Conservation (phyloP, 257 asterid genomes). For the Anisodus acutangulus region DNA sequence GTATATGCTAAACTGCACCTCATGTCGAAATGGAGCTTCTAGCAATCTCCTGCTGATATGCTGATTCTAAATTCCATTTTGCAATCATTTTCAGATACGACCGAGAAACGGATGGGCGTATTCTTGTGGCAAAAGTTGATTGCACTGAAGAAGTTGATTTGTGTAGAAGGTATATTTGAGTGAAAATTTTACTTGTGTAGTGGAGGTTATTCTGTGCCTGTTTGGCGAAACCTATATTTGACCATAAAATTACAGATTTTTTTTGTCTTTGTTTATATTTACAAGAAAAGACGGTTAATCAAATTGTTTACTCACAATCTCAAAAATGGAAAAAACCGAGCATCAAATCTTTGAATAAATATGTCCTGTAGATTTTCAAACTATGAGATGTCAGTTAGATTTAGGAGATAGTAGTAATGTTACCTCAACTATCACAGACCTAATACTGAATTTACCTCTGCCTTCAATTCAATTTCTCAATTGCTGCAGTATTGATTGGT, state of each 20-base stretch:
- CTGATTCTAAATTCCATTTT: constrained; percentile 40
- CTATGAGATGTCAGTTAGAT: background rate
- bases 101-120: constrained; percentile 86
- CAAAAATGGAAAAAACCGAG: background rate
- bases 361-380: background rate
- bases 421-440: background rate
- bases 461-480: constrained; percentile 22
- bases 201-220: background rate
- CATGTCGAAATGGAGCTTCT: constrained; percentile 37
- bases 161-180: constrained; percentile 71
- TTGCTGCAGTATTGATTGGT: background rate
- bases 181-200: constrained; percentile 25
- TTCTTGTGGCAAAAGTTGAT: constrained; percentile 84
- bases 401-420: background rate
- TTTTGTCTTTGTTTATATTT: background rate
- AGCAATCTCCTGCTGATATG: constrained; percentile 23
- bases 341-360: background rate
- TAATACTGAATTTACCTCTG: background rate
- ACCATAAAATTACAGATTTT: background rate
- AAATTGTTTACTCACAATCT: constrained; percentile 17
- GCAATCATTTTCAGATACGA: constrained; percentile 58
- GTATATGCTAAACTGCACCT: constrained; percentile 29
- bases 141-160: constrained; percentile 82
- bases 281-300: background rate
- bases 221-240: background rate